These are phyloP conservation scores for Hamigera avellanea DNA, from an alignment of 495 filamentous ascomycete genomes.

Conservation along the genomic window DNA sequence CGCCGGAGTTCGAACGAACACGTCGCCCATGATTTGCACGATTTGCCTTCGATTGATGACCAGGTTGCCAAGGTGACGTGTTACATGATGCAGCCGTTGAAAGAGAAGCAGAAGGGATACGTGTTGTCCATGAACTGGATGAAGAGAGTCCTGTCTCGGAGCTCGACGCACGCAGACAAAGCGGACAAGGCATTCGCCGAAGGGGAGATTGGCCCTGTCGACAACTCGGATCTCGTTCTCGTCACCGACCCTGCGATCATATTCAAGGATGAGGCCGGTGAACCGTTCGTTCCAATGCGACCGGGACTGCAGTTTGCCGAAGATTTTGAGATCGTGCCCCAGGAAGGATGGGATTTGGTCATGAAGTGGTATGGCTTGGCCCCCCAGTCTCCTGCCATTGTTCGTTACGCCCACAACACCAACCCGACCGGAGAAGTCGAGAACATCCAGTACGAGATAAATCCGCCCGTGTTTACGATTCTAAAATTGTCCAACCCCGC, in stretches of 20 bases:
- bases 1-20: constrained; percentile 9
- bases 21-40: constrained; percentile 3
- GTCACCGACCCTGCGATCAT: constrained; percentile 27
- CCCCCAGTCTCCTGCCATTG: constrained; percentile 57
- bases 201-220: constrained; percentile 65
- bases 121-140: constrained; percentile 76
- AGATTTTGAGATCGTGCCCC: constrained; percentile 67
- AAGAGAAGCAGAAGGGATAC: constrained; percentile 64
- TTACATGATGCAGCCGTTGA: constrained; percentile 35
- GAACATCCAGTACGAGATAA: constrained; percentile 71
- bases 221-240: constrained; percentile 61
- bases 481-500: constrained; percentile 58
- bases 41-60: constrained; percentile 56
- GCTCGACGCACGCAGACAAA: constrained; percentile 41
- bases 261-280: constrained; percentile 41
- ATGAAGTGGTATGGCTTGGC: constrained; percentile 72
- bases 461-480: constrained; percentile 79
- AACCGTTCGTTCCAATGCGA: constrained; percentile 65
- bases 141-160: constrained; percentile 56
- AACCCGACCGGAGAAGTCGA: constrained; percentile 39
- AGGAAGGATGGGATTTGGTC: constrained; percentile 70
- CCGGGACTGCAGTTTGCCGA: constrained; percentile 51
- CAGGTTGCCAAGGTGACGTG: constrained; percentile 62
- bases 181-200: constrained; percentile 48
- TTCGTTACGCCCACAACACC: constrained; percentile 68